These are phyloP conservation scores for Coniochaeta ligniaria DNA, from an alignment of 2,329 filamentous ascomycete species.

Conservation along the genomic window DNA sequence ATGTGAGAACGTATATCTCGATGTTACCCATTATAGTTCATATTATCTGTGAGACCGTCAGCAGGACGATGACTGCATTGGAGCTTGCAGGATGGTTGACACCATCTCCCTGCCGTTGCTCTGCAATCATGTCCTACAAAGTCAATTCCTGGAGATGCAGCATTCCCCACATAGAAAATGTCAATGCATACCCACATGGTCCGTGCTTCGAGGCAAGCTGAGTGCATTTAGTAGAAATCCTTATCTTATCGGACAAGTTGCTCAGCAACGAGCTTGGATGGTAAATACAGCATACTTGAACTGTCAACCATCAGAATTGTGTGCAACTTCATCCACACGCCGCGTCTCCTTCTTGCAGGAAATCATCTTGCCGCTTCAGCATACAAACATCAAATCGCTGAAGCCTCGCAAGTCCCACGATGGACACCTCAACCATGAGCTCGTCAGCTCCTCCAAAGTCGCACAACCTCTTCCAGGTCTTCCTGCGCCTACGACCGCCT, in stretches of 20 bases:
- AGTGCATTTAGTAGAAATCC: not conserved
- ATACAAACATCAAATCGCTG: not conserved
- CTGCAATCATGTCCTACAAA: too few relatives aligned
- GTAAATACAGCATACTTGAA: not conserved
- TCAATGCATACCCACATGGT: too few relatives aligned
- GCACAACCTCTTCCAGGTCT: conserved; percentile 77
- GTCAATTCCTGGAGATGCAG: too few relatives aligned
- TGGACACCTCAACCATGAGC: not conserved
- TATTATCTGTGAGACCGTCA: too few relatives aligned
- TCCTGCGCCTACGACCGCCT: conserved; percentile 73
- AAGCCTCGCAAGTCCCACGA: not conserved
- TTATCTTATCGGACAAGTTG: not conserved
- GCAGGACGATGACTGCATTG: too few relatives aligned
- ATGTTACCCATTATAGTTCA: too few relatives aligned
- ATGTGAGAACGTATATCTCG: too few relatives aligned
- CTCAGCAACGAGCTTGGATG: not conserved
- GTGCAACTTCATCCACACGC: not conserved
- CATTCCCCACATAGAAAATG: too few relatives aligned
- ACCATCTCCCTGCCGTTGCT: not conserved
- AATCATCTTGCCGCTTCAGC: too few relatives aligned
- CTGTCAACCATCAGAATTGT: not conserved
- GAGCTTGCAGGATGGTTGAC: not conserved
- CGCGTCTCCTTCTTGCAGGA: too few relatives aligned
- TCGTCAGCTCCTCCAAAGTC: conserved; percentile 15
- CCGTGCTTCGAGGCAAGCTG: too few relatives aligned